These are phyloP conservation scores for Sicyos edulis DNA, from an alignment of 306 rosid species.

Conservation along the genomic window DNA sequence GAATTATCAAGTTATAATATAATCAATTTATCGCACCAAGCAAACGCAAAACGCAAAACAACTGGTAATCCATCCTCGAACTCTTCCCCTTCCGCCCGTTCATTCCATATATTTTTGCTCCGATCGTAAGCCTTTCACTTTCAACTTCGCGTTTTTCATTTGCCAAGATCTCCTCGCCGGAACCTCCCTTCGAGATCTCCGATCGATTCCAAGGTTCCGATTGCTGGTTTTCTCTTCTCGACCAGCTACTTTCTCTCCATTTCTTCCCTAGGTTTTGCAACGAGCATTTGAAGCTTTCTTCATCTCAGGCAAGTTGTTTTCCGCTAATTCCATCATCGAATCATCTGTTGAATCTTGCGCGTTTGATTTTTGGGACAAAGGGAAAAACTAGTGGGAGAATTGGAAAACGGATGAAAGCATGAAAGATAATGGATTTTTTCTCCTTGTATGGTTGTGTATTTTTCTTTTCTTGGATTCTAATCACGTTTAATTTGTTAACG, in stretches of 20 bases:
- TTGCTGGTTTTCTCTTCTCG: background rate
- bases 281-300: slow-evolving; percentile 12
- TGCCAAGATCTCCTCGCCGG: slow-evolving; percentile 33
- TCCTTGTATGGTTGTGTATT: background rate
- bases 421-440: background rate
- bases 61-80: too few species aligned
- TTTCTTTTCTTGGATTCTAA: background rate
- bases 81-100: slow-evolving; percentile 7
- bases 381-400: slow-evolving; percentile 1
- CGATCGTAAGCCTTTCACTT: slow-evolving; percentile 40
- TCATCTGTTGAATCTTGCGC: background rate
- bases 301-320: slow-evolving; percentile 8
- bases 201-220: slow-evolving; percentile 9
- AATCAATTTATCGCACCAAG: too few species aligned
- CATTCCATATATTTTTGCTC: slow-evolving; percentile 10
- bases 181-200: slow-evolving; percentile 27
- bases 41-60: too few species aligned
- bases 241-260: background rate
- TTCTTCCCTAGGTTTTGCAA: slow-evolving; percentile 10
- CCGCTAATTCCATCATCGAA: slow-evolving; percentile 2
- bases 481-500: background rate
- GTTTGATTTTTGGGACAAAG: slow-evolving; percentile 7
- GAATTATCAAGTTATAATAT: too few species aligned
- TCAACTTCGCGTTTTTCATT: slow-evolving; percentile 25
- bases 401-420: background rate